Base-by-base conservation (phyloP, 306 rosid species). In the Hylodesmum podocarpum region DNA sequence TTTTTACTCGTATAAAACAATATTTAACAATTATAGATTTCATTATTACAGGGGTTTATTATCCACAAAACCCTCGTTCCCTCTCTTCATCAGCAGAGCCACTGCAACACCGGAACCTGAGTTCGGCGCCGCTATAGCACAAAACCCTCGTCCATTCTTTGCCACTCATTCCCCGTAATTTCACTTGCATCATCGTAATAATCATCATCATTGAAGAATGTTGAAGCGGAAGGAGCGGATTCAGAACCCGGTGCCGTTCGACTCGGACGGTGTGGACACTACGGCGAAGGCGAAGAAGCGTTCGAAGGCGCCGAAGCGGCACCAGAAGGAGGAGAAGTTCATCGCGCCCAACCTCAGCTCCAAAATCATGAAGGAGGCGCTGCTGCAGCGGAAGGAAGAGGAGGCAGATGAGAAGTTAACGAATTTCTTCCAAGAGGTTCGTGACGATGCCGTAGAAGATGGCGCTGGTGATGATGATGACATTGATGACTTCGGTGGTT, bases 241-340 rank as follows among this genome's bases (percentile, higher is more conserved):
- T 34, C 90, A 83, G 82, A 92, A 95, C 46, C 98, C 97, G 3
- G 93, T 90, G 46, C 87, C 97, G 0, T 95, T 95, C n/a, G 81
- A 81, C 22, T 82, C 89, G 0, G 86, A 80, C 1, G 96, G 86
- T 19, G 67, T 82, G 0, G 88, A 76, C 27, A 55, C 82, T 0
- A 78, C 81, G 40, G 80, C 81, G 40, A 73, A 84, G 44, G 78
- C 88, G 2, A 94, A 85, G 87, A 78, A 78, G 84, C 86, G 77
- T 0, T 78, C 86, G 15, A 90, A 90, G 68, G 84, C 75, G 21
- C 84, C 88, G 14, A 95, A 90, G 69, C 82, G 73, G 40, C 92
- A 85, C 83, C 98, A 90, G 68, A 62, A 67, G 77, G 92, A 89
- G 39, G 92, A 82, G 43, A 79, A 75, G 65, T 72, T 87, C 5